These are phyloP conservation scores for Fusarium continuum DNA, from an alignment of 2,329 filamentous ascomycete species.

Conservation along the genomic window DNA sequence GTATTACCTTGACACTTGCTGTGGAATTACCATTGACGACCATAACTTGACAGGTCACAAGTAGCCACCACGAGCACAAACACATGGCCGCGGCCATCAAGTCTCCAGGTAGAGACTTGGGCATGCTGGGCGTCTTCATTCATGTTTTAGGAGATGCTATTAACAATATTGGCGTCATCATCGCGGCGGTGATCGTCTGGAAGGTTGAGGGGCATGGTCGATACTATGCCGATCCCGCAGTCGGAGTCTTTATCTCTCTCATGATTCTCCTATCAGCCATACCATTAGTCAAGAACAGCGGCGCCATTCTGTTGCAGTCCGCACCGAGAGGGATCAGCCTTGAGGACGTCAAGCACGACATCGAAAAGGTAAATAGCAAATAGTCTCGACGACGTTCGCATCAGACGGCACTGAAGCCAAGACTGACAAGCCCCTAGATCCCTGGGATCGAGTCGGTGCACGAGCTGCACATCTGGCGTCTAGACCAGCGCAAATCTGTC, in stretches of 20 bases:
- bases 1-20: background rate
- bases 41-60: conserved; percentile 18
- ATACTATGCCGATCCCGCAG: conserved; percentile 77
- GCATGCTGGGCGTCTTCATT: conserved; percentile 74
- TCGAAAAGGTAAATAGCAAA: conserved; percentile 64
- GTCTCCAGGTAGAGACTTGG: conserved; percentile 65
- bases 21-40: conserved; percentile 17
- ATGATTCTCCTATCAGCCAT: conserved; percentile 74
- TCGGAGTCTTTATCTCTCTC: conserved; percentile 74
- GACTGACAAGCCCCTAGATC: conserved; percentile 57
- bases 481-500: conserved; percentile 75
- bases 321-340: conserved; percentile 68
- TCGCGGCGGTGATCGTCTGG: conserved; percentile 76
- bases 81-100: conserved; percentile 50
- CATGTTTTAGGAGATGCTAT: conserved; percentile 78
- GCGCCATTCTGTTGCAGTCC: conserved; percentile 73
- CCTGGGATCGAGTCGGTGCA: conserved; percentile 73
- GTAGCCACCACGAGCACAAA: conserved; percentile 59
- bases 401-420: background rate
- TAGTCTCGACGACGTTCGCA: background rate
- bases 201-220: conserved; percentile 63
- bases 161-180: conserved; percentile 80
- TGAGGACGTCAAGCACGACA: conserved; percentile 72
- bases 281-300: conserved; percentile 69
- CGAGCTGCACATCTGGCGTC: conserved; percentile 77